Evolutionary conservation across 106 monocot species (phyloP), one percentile per base, ranked within the genome.

Genomic region (Allium sativum): DNA sequence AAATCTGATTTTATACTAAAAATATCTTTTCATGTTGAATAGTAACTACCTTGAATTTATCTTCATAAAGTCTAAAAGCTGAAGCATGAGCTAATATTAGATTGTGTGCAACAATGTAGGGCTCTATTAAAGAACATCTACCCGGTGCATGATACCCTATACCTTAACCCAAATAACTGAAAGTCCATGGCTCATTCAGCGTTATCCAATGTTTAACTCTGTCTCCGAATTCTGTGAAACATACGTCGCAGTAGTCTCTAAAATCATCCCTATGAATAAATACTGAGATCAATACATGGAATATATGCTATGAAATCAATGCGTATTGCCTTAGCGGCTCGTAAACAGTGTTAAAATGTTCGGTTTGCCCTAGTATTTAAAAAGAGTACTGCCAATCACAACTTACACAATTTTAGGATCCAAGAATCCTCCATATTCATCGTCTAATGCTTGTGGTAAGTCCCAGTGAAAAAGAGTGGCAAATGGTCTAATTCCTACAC

Each of bases 401-500:
- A 56, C 68, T 77, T 44, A 88, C 88, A 75, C 71, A 12, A 88
- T 80, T 18, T 64, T 54, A 21, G 10, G 53, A 50, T 72, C 82
- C 10, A 80, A 71, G 56, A 79, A 88, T 22, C 88, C 80, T 19
- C 56, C 57, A 55, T 88, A 88, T 67, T 44, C 42, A 53, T 83
- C 88, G 59, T 88, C 88, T 22, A 88, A 61, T 4, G 61, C 77
- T 74, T 88, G 88, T 17, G 88, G 88, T 17, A 71, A 63, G 52
- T 88, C 88, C 71, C 68, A 88, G 44, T 88, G 88, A 64, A 81
- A 80, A 21, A 88, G 59, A 10, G 84, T 84, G 53, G 73, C 83
- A 58, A 80, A 83, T 52, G 88, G 88, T 19, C 72, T 21, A 20
- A 88, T 43, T 1, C 88, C 88, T 88, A 70, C 43, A 64, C 21